Base-by-base conservation (phyloP, 495 filamentous ascomycete species). In the Hypoxylon intermedium region DNA sequence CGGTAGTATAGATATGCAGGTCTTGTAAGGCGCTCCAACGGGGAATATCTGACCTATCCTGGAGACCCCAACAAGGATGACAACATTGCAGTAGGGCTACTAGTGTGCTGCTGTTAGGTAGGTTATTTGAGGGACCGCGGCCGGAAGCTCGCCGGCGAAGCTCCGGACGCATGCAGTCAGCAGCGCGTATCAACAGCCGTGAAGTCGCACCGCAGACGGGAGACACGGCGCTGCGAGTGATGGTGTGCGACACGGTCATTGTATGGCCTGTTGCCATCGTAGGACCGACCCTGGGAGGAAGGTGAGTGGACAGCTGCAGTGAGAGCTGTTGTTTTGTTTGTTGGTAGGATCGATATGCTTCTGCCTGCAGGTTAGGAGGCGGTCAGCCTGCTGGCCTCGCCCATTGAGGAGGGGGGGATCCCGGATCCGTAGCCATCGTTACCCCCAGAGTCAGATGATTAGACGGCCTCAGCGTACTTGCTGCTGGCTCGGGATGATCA, bases 151-250 rank as follows among this genome's bases (percentile, higher is more conserved):
- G 34, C 34, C 53, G 44, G 44, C 9, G 12, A 49, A 21, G 26
- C 20, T 13, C 46, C 54, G 53, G 43, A 19, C 34, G 36, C 53
- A 5, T 50, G 45, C 45, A 43, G 54, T 58, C 54, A 58, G 54
- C 54, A 49, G 5, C 44, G 54, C 54, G 54, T 58, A 58, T 58
- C 28, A 40, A 58, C 28, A 37, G 6, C 37, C 45, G 43, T 3
- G 9, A 26, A 43, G 46, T 58, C n/a, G 38, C 46, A 58, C 54
- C 7, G 13, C 45, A 58, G 31, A 12, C 5, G 12, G 34, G 45
- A 15, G 20, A 9, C 19, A 47, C 23, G 31, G 36, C n/a, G n/a
- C 37, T 28, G 21, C 28, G 38, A 49, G 34, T 2, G 31, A n/a
- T 16, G 15, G 18, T 6, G 51, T 26, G 11, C 23, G 43, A 49